A percentile compares a stretch with the other conserved stretches of the same genome.
Conservation (phyloP, 345 rosid genomes). For the Viola odorata region DNA sequence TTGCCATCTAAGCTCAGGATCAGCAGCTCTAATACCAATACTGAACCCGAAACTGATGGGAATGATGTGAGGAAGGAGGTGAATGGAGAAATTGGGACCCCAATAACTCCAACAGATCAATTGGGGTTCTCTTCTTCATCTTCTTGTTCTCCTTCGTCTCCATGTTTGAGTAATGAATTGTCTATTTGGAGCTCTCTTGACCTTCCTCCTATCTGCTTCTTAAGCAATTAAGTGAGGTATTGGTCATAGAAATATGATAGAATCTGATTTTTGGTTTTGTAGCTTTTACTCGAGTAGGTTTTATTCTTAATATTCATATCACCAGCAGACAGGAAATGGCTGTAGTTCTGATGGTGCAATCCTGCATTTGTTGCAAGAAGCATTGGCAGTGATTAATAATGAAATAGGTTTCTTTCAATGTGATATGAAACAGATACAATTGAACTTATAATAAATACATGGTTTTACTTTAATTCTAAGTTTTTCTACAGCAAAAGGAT, state of each 20-base stretch:
- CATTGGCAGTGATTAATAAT: neutral
- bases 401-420: too few relatives aligned
- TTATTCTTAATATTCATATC: neutral
- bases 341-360: neutral
- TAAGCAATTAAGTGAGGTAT: neutral
- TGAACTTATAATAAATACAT: too few relatives aligned
- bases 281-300: neutral
- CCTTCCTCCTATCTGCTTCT: conserved; percentile 28
- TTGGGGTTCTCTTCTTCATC: conserved; percentile 9
- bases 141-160: conserved; percentile 12
- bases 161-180: conserved; percentile 12
- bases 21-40: neutral
- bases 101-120: conserved; percentile 10
- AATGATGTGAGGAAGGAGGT: neutral
- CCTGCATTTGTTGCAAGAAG: neutral
- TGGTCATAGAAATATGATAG: neutral
- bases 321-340: neutral
- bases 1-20: conserved; percentile 6
- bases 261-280: neutral
- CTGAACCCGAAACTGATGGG: neutral
- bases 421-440: too few relatives aligned
- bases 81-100: conserved; percentile 8
- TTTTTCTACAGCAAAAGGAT: too few relatives aligned
- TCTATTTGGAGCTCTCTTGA: conserved; percentile 32
- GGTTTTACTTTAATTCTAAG: too few relatives aligned